phyloP scores from a whole-genome alignment of 495 filamentous ascomycete genomes.

The Penicillium alfredii region DNA sequence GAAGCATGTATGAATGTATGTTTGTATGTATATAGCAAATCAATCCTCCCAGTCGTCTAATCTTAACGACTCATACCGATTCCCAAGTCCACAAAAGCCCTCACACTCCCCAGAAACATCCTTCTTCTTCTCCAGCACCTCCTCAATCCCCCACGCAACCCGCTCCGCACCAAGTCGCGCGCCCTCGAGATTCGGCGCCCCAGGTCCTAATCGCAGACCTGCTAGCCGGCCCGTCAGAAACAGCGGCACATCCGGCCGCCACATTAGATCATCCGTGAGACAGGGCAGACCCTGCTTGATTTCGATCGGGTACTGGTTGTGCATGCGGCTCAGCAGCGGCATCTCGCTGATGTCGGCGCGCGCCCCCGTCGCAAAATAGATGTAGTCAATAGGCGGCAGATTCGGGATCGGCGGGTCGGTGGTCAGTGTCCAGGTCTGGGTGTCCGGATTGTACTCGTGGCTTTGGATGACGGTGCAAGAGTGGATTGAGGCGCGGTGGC shows the following conservation, averaged over 20 bases:
- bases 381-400: constrained; percentile 53
- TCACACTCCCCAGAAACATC: constrained; percentile 22
- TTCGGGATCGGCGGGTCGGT: constrained; percentile 44
- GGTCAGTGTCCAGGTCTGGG: constrained; percentile 44
- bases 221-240: constrained; percentile 57
- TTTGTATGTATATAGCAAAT: too few relatives aligned
- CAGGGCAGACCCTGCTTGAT: constrained; percentile 51
- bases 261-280: constrained; percentile 58
- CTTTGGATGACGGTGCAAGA: constrained; percentile 41
- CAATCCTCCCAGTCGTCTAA: neutral
- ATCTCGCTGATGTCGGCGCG: constrained; percentile 44
- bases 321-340: constrained; percentile 45
- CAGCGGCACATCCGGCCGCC: constrained; percentile 53
- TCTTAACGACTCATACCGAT: constrained; percentile 26
- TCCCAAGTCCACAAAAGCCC: constrained; percentile 30
- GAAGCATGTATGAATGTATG: too few relatives aligned
- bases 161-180: constrained; percentile 58
- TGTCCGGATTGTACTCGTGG: constrained; percentile 26
- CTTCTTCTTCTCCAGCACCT: constrained; percentile 32
- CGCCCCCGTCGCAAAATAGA: constrained; percentile 59
- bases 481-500: constrained; percentile 42
- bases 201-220: constrained; percentile 52
- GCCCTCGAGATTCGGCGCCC: constrained; percentile 57
- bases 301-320: constrained; percentile 47
- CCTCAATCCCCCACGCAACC: constrained; percentile 54